Evolutionary conservation across 805 yeast species (phyloP).

Genomic region (Saccharomycopsis olivae): DNA sequence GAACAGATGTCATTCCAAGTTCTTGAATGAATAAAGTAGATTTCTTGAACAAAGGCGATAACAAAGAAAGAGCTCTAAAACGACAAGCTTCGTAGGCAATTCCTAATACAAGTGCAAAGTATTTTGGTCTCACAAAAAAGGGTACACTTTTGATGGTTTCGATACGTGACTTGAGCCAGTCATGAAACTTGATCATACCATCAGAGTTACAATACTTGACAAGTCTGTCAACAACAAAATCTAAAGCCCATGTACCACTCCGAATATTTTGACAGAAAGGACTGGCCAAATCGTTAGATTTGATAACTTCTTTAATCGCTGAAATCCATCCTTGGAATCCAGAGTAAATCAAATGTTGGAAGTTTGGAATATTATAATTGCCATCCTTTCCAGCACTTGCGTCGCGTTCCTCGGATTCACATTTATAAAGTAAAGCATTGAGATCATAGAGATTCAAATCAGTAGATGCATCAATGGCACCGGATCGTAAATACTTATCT

Average conservation of each 20-base stretch:
- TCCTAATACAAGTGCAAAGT: slow-evolving; percentile 75
- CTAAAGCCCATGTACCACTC: slow-evolving; percentile 84
- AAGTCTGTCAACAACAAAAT: slow-evolving; percentile 55
- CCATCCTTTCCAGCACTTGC: slow-evolving; percentile 64
- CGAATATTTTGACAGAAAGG: slow-evolving; percentile 75
- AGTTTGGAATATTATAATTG: slow-evolving; percentile 59
- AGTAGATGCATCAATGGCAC: slow-evolving; percentile 65
- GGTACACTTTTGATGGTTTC: slow-evolving; percentile 59
- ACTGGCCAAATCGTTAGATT: slow-evolving; percentile 69
- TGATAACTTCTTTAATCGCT: slow-evolving; percentile 50
- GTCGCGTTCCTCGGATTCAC: slow-evolving; percentile 85
- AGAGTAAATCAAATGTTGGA: slow-evolving; percentile 71
- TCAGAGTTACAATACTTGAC: slow-evolving; percentile 44
- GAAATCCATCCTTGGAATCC: slow-evolving; percentile 92
- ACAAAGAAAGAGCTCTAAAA: slow-evolving; percentile 46
- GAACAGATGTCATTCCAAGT: slow-evolving; percentile 72
- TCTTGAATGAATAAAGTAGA: slow-evolving; percentile 71
- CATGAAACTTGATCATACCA: slow-evolving; percentile 43
- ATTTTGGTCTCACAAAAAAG: slow-evolving; percentile 73
- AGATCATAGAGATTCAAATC: slow-evolving; percentile 56
- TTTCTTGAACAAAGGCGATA: slow-evolving; percentile 42
- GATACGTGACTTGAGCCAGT: slow-evolving; percentile 62
- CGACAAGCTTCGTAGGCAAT: slow-evolving; percentile 77
- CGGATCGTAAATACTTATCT: slow-evolving; percentile 58
- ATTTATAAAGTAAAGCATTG: slow-evolving; percentile 62